Percentiles rank a stretch among this genome's conserved stretches.
These are phyloP conservation scores for Xylaria cubensis DNA, from an alignment of 495 filamentous ascomycete genomes.

Conservation along the genomic window DNA sequence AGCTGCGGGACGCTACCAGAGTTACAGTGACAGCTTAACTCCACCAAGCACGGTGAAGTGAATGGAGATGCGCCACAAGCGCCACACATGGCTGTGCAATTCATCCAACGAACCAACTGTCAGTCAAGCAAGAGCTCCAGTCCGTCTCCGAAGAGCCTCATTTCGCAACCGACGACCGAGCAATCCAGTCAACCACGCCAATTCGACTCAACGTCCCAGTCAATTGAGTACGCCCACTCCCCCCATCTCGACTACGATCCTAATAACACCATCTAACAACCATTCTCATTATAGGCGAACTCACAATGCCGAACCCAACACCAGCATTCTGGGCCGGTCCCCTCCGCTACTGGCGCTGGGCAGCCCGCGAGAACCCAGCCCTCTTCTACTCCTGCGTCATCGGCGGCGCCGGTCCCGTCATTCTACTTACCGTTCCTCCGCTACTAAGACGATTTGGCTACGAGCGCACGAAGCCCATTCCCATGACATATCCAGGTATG, in stretches of 20 bases:
- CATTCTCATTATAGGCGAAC: not conserved
- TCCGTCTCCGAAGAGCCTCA: conserved; percentile 15
- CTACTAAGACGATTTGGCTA: conserved; percentile 69
- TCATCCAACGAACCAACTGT: not conserved
- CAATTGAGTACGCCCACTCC: conserved; percentile 29
- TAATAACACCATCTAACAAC: not conserved
- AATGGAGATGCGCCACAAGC: not conserved
- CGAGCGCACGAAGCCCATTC: conserved; percentile 70
- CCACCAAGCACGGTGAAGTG: not conserved
- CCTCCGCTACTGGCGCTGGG: conserved; percentile 83
- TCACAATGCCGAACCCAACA: conserved; percentile 60
- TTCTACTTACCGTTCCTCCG: conserved; percentile 71
- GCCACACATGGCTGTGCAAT: conserved; percentile 12
- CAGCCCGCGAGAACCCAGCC: conserved; percentile 83
- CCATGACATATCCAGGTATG: conserved; percentile 91
- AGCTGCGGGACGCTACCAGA: not conserved
- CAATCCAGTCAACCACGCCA: conserved; percentile 15
- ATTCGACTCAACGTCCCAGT: conserved; percentile 26
- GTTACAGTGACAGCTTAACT: not conserved
- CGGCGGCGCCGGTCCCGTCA: conserved; percentile 72
- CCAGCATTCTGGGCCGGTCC: conserved; percentile 86
- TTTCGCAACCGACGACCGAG: not conserved
- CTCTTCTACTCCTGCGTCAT: conserved; percentile 84
- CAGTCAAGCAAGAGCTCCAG: not conserved
- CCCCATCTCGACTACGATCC: not conserved